These are phyloP conservation scores for Gelatoporia subvermispora DNA, from an alignment of 768 basidiomycete species.

Conservation along the genomic window DNA sequence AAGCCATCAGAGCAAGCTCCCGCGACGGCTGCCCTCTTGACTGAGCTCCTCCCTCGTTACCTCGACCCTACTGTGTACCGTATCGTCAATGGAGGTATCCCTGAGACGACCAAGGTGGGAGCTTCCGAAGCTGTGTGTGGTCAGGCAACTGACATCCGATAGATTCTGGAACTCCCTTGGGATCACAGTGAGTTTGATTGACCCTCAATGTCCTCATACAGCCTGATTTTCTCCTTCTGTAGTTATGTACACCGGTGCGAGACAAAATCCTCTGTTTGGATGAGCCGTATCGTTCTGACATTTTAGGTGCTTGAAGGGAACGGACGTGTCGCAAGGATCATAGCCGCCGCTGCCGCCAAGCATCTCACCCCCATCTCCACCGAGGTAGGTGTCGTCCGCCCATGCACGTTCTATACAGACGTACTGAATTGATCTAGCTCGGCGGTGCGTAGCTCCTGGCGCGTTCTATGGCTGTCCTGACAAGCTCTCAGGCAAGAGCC, in stretches of 20 bases:
- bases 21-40: constrained; percentile 49
- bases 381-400: constrained; percentile 47
- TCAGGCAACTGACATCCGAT: neutral
- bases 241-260: constrained; percentile 57
- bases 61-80: constrained; percentile 62
- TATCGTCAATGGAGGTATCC: constrained; percentile 63
- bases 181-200: constrained; percentile 41
- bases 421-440: constrained; percentile 27
- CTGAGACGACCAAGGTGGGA: constrained; percentile 55
- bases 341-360: constrained; percentile 73
- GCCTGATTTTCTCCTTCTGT: neutral
- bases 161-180: constrained; percentile 70
- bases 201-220: no score
- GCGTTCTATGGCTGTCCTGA: neutral
- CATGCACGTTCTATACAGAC: constrained; percentile 11
- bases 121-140: no score
- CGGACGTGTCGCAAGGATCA: constrained; percentile 57
- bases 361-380: constrained; percentile 69
- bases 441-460: constrained; percentile 28
- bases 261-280: constrained; percentile 26
- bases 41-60: constrained; percentile 70
- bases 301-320: constrained; percentile 13
- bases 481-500: constrained; percentile 47
- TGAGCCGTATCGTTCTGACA: constrained; percentile 46
- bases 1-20: constrained; percentile 76